Base-by-base conservation (phyloP, 805 yeast genomes). In the Torulaspora gathmanii region DNA sequence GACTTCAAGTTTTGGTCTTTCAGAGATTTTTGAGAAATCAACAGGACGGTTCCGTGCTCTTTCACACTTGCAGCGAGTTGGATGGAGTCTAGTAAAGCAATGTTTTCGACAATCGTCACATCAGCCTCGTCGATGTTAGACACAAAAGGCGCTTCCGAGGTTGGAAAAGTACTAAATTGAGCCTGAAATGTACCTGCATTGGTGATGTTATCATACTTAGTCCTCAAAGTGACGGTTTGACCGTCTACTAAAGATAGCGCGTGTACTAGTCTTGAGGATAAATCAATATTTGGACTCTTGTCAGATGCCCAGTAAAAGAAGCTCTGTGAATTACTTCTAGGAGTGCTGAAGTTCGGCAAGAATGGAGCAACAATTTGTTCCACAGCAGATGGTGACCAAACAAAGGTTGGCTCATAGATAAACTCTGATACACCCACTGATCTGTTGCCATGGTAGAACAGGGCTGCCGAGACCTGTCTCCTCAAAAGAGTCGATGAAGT, bases 111-210 rank as follows among this genome's bases (percentile, higher is more conserved):
- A 40, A 86, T 60, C 5, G 80, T 75, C 17, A 84, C 71, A 54
- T 80, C 82, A 10, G 91, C 83, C 37, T 73, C 59, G 43, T 81
- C 86, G 41, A 83, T 67, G 22, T 61, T 61, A 1, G 55, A 50
- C 4, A 52, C 45, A 15, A 49, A 39, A 11, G 47, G 44, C 26
- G 60, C 53, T 2, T 62, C 51, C 29, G 52, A 36, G 13, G 49
- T 28, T n/a, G 58, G 51, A 3, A 61, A 49, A 5, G 75, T 68
- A 22, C 71, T 65, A 40, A 84, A 69, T 58, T 83, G 86, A 30
- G 89, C 75, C 64, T 83, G 86, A 62, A 82, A 80, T 7, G 78
- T 61, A 50, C 97, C 97, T 28, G 90, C 91, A 41, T 76, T 77
- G 12, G 79, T 70, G 29, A 73, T 61, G 63, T 86, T 89, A 64